Conservation (phyloP, 2,329 filamentous ascomycete species). For the Sordariomycetes sp. region DNA sequence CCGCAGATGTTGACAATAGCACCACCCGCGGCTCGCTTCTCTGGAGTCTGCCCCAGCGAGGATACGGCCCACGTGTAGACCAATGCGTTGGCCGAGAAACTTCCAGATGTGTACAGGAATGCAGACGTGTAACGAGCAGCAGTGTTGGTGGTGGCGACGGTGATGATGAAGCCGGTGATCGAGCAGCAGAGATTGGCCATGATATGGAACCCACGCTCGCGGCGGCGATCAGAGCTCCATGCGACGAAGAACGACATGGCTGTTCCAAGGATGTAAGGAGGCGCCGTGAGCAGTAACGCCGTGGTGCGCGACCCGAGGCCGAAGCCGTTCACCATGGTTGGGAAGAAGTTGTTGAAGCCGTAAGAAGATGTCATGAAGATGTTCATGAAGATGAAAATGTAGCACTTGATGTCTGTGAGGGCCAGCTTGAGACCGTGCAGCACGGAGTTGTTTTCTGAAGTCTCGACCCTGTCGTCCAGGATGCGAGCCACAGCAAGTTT, state of each 20-base stretch:
- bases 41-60: conserved; percentile 21
- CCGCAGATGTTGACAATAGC: conserved; percentile 7
- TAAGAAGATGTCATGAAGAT: conserved; percentile 1
- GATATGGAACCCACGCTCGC: conserved; percentile 36
- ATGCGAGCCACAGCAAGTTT: conserved; percentile 1
- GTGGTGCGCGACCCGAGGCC: conserved; percentile 7
- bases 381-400: conserved; percentile 3
- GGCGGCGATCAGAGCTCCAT: conserved; percentile 31
- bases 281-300: conserved; percentile 14
- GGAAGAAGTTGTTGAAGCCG: conserved; percentile 10
- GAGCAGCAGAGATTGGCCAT: conserved; percentile 3
- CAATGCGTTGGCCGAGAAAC: conserved; percentile 18
- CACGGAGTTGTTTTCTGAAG: conserved; percentile 1
- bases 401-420: conserved; percentile 1
- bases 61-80: conserved; percentile 24
- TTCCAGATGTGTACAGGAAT: conserved; percentile 11
- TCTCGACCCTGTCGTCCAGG: conserved; percentile 2
- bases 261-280: conserved; percentile 14
- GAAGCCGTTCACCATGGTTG: conserved; percentile 14
- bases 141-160: conserved; percentile 6
- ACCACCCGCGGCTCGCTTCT: conserved; percentile 14
- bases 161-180: conserved; percentile 15
- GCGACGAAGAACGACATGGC: conserved; percentile 26
- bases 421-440: conserved; percentile 2
- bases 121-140: conserved; percentile 9